Percentiles rank a stretch among this genome's conserved stretches.
phyloP scores from a whole-genome alignment of 352 stramenopile species.

The Phytophthora nicotianae region DNA sequence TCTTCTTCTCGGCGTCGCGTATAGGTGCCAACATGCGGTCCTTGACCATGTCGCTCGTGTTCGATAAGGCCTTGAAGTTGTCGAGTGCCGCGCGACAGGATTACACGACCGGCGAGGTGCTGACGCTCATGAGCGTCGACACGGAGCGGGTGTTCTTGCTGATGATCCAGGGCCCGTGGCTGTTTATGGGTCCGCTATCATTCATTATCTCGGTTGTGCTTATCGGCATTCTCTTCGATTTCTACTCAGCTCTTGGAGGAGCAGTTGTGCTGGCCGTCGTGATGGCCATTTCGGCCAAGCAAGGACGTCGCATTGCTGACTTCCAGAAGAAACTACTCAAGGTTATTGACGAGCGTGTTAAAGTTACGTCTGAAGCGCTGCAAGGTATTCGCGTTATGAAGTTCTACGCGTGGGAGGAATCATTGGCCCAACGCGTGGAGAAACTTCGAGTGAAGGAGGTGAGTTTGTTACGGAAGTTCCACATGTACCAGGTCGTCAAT shows the following conservation, averaged over 20 bases:
- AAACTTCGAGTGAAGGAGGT: constrained; percentile 51
- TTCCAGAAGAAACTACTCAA: constrained; percentile 27
- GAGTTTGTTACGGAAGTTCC: constrained; percentile 37
- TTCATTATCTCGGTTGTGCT: constrained; percentile 36
- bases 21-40: constrained; percentile 47
- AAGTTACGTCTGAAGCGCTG: constrained; percentile 92
- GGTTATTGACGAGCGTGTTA: constrained; percentile 80
- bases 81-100: constrained; percentile 49
- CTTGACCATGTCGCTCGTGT: constrained; percentile 48
- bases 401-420: constrained; percentile 84
- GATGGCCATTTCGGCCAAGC: constrained; percentile 18
- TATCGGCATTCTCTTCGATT: constrained; percentile 41
- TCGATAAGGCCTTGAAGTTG: constrained; percentile 62
- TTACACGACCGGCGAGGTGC: constrained; percentile 46
- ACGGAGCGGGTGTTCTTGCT: constrained; percentile 42
- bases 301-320: constrained; percentile 23
- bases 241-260: constrained; percentile 20
- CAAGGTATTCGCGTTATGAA: constrained; percentile 90
- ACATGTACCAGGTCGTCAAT: constrained; percentile 45
- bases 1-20: constrained; percentile 38
- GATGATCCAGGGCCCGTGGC: constrained; percentile 38
- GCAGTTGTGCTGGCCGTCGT: constrained; percentile 22
- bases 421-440: constrained; percentile 35
- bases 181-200: constrained; percentile 29
- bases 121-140: constrained; percentile 13